Evolutionary conservation across 2,329 filamentous ascomycete genomes (phyloP).

Genomic region (Colletotrichum gloeosporioides): DNA sequence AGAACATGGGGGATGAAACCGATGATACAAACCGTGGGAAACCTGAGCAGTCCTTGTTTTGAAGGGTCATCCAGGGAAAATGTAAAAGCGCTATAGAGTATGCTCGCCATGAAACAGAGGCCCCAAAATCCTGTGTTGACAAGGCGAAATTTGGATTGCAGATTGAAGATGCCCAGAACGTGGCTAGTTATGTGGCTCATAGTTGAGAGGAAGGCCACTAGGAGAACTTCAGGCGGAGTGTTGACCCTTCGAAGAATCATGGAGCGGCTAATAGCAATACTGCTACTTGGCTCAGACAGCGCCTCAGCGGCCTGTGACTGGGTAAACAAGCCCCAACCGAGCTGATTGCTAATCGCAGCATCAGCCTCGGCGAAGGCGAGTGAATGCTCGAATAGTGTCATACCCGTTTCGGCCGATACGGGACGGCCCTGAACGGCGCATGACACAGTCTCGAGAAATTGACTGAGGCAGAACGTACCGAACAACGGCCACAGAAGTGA

Average conservation of each 20-base stretch:
- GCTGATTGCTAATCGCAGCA: conserved; percentile 79
- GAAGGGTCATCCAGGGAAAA: conserved; percentile 66
- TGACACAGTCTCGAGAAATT: conserved; percentile 87
- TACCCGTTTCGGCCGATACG: conserved; percentile 85
- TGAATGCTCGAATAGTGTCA: conserved; percentile 96
- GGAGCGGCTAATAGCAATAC: conserved; percentile 60
- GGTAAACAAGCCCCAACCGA: conserved; percentile 72
- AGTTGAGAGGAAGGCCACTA: conserved; percentile 86
- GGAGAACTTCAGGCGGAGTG: conserved; percentile 84
- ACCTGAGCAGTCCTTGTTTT: conserved; percentile 75
- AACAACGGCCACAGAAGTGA: conserved; percentile 79
- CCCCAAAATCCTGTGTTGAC: conserved; percentile 91
- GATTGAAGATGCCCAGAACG: conserved; percentile 77
- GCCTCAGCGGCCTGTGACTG: conserved; percentile 46
- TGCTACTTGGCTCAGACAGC: neutral
- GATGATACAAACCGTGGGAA: conserved; percentile 93
- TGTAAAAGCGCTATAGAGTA: conserved; percentile 75
- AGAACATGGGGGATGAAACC: conserved; percentile 95
- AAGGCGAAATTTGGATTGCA: conserved; percentile 81
- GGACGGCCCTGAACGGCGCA: conserved; percentile 86
- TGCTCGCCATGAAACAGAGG: conserved; percentile 84
- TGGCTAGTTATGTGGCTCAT: conserved; percentile 91
- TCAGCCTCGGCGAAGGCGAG: conserved; percentile 96
- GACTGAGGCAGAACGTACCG: conserved; percentile 72
- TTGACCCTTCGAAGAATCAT: conserved; percentile 83